phyloP scores from a whole-genome alignment of 176 grass and related monocot genomes.

The Aegilops longissima region DNA sequence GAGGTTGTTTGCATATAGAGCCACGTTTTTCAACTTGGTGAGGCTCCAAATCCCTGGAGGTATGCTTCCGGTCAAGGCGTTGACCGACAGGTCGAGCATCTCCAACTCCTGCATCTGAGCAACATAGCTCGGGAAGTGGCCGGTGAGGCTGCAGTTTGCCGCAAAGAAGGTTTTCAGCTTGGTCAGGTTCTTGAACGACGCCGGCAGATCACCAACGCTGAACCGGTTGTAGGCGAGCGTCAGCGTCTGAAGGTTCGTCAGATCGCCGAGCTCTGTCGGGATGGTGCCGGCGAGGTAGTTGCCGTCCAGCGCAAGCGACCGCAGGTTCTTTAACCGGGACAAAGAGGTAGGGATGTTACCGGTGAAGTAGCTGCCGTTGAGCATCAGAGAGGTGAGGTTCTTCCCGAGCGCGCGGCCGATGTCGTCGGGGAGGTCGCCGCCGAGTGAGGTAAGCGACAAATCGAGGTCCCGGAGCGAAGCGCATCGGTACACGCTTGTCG shows the following conservation, averaged over 20 bases:
- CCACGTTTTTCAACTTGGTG: slow-evolving; percentile 17
- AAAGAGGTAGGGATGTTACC: slow-evolving; percentile 50
- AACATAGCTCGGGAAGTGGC: slow-evolving; percentile 46
- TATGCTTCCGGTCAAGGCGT: slow-evolving; percentile 50
- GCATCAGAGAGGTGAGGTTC: slow-evolving; percentile 34
- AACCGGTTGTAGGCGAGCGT: slow-evolving; percentile 35
- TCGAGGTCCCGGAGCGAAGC: slow-evolving; percentile 36
- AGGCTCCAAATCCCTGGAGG: slow-evolving; percentile 64
- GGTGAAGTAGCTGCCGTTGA: slow-evolving; percentile 34
- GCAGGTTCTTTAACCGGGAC: slow-evolving; percentile 31
- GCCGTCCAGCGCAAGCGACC: slow-evolving; percentile 16
- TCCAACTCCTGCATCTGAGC: slow-evolving; percentile 23
- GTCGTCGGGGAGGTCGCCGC: slow-evolving; percentile 43
- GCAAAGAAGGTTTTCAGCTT: slow-evolving; percentile 11
- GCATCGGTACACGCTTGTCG: slow-evolving; percentile 45
- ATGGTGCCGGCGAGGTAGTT: slow-evolving; percentile 43
- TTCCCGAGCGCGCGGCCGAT: slow-evolving; percentile 29
- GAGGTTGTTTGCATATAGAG: slow-evolving; percentile 15
- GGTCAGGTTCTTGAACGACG: slow-evolving; percentile 45
- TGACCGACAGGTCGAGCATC: slow-evolving; percentile 5
- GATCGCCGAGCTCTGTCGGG: slow-evolving; percentile 45
- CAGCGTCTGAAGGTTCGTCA: slow-evolving; percentile 36
- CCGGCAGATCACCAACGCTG: slow-evolving; percentile 31
- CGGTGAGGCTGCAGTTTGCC: slow-evolving; percentile 10
- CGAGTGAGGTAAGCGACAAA: slow-evolving; percentile 45